Base-by-base conservation (phyloP, 306 rosid genomes). In the Prunus fruticosa region DNA sequence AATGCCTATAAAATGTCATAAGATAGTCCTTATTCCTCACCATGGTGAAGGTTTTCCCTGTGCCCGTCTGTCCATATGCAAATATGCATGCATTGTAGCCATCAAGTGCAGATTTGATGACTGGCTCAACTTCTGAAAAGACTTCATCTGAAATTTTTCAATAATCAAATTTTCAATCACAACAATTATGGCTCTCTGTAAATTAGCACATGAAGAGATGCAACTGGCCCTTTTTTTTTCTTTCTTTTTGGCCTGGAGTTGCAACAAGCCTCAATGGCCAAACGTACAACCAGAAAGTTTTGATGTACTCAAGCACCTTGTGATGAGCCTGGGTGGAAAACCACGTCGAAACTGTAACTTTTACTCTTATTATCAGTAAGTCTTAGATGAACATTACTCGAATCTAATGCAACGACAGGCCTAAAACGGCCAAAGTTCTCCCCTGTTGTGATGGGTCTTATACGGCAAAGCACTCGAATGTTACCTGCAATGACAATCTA, bases 21-120 rank as follows among this genome's bases (percentile, higher is more conserved):
- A 41, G 58, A 34, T 13, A 32, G 28, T 18, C 38, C 27, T 77
- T 8, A 58, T 25, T 78, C 6, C 86, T 71, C 69, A 83, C 86
- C 86, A 83, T 83, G 70, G 83, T 79, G 49, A 79, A 83, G 79
- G 81, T 83, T 80, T 83, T 83, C 18, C 86, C 86, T 14, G 86
- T 83, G 61, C 83, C 86, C 27, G 86, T 83, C 83, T 83, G 86
- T 46, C 86, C 86, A 67, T 75, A 79, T 34, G 86, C 86, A 69
- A 83, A 83, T 49, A 83, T 75, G 81, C 86, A 83, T 32, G 86
- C 81, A 3, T 83, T 79, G 80, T 83, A 83, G 66, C 86, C 83
- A 69, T 83, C 83, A 74, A 79, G 68, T 74, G 83, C 75, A 1
- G 86, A 83, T 65, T 70, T 83, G 60, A 83, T 79, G 69, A 83